These are phyloP conservation scores for Russula lepida DNA, from an alignment of 768 basidiomycete species.

Conservation along the genomic window DNA sequence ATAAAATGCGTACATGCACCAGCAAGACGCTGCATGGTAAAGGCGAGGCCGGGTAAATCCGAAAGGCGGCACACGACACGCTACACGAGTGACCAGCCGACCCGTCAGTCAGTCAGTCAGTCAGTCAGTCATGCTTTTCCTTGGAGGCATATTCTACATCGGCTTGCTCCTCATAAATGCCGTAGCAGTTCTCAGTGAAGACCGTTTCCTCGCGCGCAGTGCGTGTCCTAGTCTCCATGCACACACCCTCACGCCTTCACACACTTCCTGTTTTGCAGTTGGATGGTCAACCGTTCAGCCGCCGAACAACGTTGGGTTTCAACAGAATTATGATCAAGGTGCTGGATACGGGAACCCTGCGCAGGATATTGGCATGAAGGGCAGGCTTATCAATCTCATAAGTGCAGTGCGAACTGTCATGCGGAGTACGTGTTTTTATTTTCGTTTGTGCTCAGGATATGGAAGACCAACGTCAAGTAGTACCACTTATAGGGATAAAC, in stretches of 20 bases:
- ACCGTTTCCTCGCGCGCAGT: conserved; percentile 92
- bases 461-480: conserved; percentile 36
- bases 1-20: conserved; percentile 6
- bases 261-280: conserved; percentile 40
- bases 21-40: not conserved
- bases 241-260: conserved; percentile 19
- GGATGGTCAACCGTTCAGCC: conserved; percentile 77
- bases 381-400: conserved; percentile 84
- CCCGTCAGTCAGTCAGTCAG: not conserved
- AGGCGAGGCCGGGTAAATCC: conserved; percentile 5
- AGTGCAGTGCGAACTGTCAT: conserved; percentile 93
- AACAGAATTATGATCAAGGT: conserved; percentile 59
- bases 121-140: conserved; percentile 37
- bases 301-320: conserved; percentile 50
- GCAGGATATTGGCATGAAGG: conserved; percentile 66
- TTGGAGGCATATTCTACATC: conserved; percentile 78
- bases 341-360: conserved; percentile 54
- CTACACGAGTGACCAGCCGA: conserved; percentile 1
- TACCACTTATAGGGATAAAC: conserved; percentile 87
- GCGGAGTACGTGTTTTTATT: conserved; percentile 65
- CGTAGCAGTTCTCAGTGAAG: conserved; percentile 91
- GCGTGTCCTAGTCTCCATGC: conserved; percentile 28
- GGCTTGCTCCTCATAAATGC: conserved; percentile 86
- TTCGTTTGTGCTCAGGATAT: conserved; percentile 4
- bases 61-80: not conserved